Conservation (phyloP, 345 rosid species). For the Trapa incisa region DNA sequence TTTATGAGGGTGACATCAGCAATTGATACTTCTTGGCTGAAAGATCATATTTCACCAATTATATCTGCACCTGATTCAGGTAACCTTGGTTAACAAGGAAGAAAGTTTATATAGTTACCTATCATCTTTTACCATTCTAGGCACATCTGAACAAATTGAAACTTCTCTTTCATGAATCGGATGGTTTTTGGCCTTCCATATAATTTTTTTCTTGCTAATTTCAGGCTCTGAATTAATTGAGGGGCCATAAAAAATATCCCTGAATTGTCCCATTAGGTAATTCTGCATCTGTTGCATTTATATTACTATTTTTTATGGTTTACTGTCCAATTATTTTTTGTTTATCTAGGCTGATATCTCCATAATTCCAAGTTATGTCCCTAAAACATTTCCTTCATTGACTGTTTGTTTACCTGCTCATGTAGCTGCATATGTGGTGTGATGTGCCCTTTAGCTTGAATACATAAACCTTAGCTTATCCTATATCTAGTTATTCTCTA, state of each 20-base stretch:
- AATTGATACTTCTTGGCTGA: slow-evolving; percentile 31
- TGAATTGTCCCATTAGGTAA: slow-evolving; percentile 88
- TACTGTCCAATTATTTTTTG: background rate
- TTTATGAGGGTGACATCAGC: slow-evolving; percentile 36
- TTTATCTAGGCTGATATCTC: background rate
- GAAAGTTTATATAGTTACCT: background rate
- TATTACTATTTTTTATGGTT: background rate
- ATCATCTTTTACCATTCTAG: background rate
- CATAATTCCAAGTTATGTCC: background rate
- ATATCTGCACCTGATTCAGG: slow-evolving; percentile 42
- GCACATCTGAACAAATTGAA: no score
- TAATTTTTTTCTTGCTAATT: background rate
- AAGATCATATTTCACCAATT: slow-evolving; percentile 42
- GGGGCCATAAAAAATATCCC: slow-evolving; percentile 87
- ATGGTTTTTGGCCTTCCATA: no score
- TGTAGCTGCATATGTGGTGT: background rate
- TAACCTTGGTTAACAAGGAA: slow-evolving; percentile 18
- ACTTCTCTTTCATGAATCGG: no score
- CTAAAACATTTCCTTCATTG: background rate
- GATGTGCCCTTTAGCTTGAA: slow-evolving; percentile 12
- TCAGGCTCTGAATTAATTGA: slow-evolving; percentile 73
- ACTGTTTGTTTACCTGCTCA: background rate
- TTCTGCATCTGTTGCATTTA: slow-evolving; percentile 1
- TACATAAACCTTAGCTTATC: no score
- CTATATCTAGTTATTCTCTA: no score